Base-by-base conservation (phyloP, 192 early-diverging fungal species). In the Entomortierella lignicola region DNA sequence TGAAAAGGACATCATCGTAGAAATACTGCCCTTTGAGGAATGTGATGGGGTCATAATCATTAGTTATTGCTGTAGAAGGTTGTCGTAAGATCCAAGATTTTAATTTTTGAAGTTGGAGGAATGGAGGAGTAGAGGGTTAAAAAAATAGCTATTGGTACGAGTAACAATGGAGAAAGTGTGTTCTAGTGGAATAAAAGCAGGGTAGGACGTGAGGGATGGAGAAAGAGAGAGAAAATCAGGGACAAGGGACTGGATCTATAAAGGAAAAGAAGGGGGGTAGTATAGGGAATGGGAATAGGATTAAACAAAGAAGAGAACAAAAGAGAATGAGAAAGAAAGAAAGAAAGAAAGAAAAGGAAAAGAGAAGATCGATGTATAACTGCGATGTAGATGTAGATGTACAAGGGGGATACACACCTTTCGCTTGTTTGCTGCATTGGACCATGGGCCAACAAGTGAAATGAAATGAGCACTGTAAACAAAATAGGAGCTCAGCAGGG, bases 31-130 rank as follows among this genome's bases (percentile, higher is more conserved):
- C 10, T 55, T 58, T 6, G 47, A 59, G 32, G 61, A 48, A 29
- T 63, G 60, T 43, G 57, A 61, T 56, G 72, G 29, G 61, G 69
- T 71, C 69, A 71, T 71, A 37, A 71, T 71, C 69, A 39, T 71
- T 2, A 57, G 29, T 17, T 50, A 21, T 44, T 31, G 30, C 18
- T 67, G 41, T 25, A 13, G 55, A 37, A 20, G 42, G 27, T 57
- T 2, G 47, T 58, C 37, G 34, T 57, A 11, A 32, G 21, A 30
- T 26, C 37, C 39, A 42, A 60, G 23, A 29, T 25, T 27, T 11
- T 44, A n/a, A 12, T 32, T 23, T 44, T 2, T 43, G 42, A 29
- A n/a, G 29, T 13, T 41, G 30, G 31, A 27, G 17, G 26, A 29
- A 3, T 8, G 54, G 26, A 55, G 13, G 56, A 39, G 56, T 56